Evolutionary conservation across 2,329 filamentous ascomycete genomes (phyloP).

Genomic region (Seiridium unicorne): DNA sequence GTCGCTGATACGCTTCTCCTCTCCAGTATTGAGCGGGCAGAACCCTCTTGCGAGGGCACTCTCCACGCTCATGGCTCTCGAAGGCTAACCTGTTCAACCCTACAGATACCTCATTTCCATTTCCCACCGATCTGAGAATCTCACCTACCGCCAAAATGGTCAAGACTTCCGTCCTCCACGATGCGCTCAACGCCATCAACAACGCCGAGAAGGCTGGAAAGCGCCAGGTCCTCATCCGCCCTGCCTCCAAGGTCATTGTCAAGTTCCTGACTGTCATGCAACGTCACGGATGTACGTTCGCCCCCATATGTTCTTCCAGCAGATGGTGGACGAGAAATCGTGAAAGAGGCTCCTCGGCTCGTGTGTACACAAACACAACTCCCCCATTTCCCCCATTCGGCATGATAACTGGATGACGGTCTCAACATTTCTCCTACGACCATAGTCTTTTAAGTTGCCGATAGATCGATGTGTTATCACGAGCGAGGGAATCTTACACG

Average conservation of each 20-base stretch:
- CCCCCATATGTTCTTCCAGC: too few relatives aligned
- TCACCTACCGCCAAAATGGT: constrained; percentile 86
- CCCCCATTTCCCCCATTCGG: constrained; percentile 57
- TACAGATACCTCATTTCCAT: constrained; percentile 65
- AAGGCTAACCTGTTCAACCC: constrained; percentile 55
- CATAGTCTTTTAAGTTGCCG: constrained; percentile 99
- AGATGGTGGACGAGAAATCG: not conserved
- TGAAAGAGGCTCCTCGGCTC: not conserved
- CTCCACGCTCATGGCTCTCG: constrained; percentile 63
- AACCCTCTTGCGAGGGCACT: constrained; percentile 71
- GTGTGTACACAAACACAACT: not conserved
- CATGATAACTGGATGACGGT: constrained; percentile 99
- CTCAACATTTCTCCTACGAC: constrained; percentile 71
- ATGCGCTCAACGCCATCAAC: constrained; percentile 99
- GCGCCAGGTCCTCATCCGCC: constrained; percentile 97
- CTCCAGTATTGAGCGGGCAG: constrained; percentile 66
- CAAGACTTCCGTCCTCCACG: constrained; percentile 98
- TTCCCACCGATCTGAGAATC: constrained; percentile 72
- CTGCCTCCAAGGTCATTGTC: constrained; percentile 98
- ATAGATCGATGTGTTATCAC: constrained; percentile 70
- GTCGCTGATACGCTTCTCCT: constrained; percentile 60
- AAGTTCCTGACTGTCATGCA: constrained; percentile 99
- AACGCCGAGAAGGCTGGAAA: constrained; percentile 99
- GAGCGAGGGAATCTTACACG: constrained; percentile 91
- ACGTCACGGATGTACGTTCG: constrained; percentile 75